These are phyloP conservation scores for Castanopsis chinensis DNA, from an alignment of 306 rosid species.

Conservation along the genomic window DNA sequence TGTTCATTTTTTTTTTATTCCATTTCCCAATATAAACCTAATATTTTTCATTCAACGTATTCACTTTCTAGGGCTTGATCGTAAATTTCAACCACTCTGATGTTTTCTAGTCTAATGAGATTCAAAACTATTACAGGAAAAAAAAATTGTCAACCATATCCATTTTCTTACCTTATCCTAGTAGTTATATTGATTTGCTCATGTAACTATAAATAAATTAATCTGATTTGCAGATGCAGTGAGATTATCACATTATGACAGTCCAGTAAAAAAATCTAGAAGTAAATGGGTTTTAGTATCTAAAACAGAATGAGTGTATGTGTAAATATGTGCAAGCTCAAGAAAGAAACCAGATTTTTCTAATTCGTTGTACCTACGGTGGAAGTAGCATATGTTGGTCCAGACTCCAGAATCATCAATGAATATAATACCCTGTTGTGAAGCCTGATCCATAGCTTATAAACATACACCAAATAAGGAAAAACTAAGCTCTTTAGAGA, in stretches of 20 bases:
- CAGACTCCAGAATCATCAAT: constrained; percentile 58
- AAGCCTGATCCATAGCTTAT: constrained; percentile 78
- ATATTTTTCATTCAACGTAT: too few species aligned
- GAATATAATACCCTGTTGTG: constrained; percentile 58
- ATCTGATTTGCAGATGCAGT: neutral
- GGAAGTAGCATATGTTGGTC: constrained; percentile 93
- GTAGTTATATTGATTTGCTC: neutral
- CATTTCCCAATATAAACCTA: too few species aligned
- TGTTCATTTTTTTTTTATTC: too few species aligned
- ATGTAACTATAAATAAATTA: neutral
- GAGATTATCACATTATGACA: constrained; percentile 1
- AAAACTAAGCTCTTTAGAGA: too few species aligned
- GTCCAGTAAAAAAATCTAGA: neutral
- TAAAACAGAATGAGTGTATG: constrained; percentile 10
- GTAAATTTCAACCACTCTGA: too few species aligned
- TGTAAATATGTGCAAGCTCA: constrained; percentile 5
- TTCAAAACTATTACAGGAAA: too few species aligned
- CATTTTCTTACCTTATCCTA: too few species aligned
- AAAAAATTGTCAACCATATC: too few species aligned
- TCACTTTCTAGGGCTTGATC: too few species aligned
- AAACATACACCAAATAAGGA: constrained; percentile 9
- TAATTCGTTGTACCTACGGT: constrained; percentile 44
- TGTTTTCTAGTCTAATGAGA: too few species aligned
- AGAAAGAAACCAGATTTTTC: constrained; percentile 16
- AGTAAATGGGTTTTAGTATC: neutral